Evolutionary conservation across 108 stramenopile genomes (phyloP).

Genomic region (Nitzschia sp.): DNA sequence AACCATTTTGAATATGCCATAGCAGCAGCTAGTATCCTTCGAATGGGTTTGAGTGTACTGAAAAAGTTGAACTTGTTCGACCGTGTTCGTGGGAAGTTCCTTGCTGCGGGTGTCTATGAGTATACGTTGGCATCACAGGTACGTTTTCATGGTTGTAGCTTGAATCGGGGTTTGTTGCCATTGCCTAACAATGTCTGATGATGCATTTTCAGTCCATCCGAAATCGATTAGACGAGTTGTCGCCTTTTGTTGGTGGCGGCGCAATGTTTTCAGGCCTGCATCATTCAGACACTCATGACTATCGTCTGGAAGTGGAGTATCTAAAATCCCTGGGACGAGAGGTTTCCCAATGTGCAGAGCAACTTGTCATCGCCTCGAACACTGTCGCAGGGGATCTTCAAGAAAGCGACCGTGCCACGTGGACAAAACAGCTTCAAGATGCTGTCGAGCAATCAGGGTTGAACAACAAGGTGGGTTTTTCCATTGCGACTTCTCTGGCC

Average conservation of each 20-base stretch:
- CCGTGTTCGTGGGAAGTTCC: conserved; percentile 2
- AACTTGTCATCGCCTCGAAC: conserved; percentile 18
- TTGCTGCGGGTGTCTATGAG: conserved; percentile 25
- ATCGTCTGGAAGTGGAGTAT: conserved; percentile 24
- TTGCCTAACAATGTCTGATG: background rate
- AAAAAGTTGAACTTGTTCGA: conserved; percentile 18
- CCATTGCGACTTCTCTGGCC: no score
- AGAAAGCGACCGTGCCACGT: background rate
- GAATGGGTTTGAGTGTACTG: conserved; percentile 19
- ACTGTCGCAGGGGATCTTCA: background rate
- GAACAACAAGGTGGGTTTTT: background rate
- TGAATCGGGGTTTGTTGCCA: background rate
- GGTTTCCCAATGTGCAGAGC: conserved; percentile 24
- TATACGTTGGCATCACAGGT: conserved; percentile 20
- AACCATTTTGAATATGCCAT: conserved; percentile 34
- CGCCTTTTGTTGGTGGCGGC: background rate
- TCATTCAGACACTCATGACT: conserved; percentile 6
- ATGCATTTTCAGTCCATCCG: conserved; percentile 5
- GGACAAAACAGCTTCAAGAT: background rate
- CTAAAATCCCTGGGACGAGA: conserved; percentile 13
- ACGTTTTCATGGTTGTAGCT: background rate
- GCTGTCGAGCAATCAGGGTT: conserved; percentile 11
- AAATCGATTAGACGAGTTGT: background rate
- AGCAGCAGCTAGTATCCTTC: conserved; percentile 26
- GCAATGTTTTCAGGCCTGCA: background rate